These are phyloP conservation scores for Triangularia verruculosa DNA, from an alignment of 2,329 filamentous ascomycete species.

Conservation along the genomic window DNA sequence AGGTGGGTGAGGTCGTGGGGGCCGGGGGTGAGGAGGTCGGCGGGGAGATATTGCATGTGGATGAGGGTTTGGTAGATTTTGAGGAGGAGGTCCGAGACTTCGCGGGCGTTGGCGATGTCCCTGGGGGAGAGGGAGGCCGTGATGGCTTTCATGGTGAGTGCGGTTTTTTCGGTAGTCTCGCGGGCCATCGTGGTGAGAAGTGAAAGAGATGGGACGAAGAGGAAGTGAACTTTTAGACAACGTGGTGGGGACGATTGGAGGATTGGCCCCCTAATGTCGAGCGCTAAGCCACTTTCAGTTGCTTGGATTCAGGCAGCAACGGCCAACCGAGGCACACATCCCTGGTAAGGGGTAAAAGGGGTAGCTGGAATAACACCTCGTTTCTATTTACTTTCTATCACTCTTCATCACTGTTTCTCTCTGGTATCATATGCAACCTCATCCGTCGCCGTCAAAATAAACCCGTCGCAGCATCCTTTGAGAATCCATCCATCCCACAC, in stretches of 20 bases:
- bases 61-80: constrained; percentile 32
- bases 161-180: not conserved
- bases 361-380: not conserved
- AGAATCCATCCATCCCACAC: not conserved
- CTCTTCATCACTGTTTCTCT: not conserved
- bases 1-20: constrained; percentile 25
- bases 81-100: constrained; percentile 30
- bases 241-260: not conserved
- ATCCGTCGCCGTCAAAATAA: not conserved
- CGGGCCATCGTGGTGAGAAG: not conserved
- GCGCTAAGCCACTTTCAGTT: not conserved
- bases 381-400: not conserved
- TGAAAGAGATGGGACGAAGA: not conserved
- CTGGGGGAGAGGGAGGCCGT: not conserved
- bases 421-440: not conserved
- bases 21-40: constrained; percentile 22
- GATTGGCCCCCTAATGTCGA: not conserved
- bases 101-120: constrained; percentile 21
- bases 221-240: not conserved
- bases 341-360: not conserved
- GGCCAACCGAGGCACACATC: not conserved
- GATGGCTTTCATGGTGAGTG: not conserved
- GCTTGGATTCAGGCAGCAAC: not conserved
- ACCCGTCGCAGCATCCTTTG: not conserved
- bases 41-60: constrained; percentile 30